Evolutionary conservation across 192 early-diverging fungal genomes (phyloP), one percentile per base, ranked within the genome.

Genomic region (Thamnidium elegans): DNA sequence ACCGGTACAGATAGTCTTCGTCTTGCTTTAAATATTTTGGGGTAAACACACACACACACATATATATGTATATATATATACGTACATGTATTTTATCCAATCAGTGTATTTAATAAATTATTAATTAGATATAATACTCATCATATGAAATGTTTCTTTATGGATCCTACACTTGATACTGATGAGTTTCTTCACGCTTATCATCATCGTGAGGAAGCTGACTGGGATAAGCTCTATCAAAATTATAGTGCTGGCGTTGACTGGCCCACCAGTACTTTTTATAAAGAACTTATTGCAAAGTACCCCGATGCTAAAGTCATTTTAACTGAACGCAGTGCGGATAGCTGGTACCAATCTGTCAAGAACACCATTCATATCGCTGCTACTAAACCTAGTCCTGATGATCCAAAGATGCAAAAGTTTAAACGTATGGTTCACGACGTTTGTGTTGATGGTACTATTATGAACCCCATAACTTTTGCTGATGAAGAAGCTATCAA

Each of bases 221-320:
- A 63, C 14, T 69, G 68, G 68, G 53, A 63, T 13, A 46, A 30
- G 7, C 14, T 55, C 3, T 69, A 45, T 32, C 30, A 52, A 8
- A 56, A 58, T 13, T 69, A 55, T 19, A 36, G 55, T 58, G 68
- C 68, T 23, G 68, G 54, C 26, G 20, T 62, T 17, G 68, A 69
- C 14, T 63, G 68, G 61, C 68, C 61, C 10, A 42, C 68, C 1
- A 43, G 32, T 39, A 20, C 68, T 13, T 56, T 63, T 34, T 69
- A 69, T 42, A 63, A 69, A 17, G 39, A 69, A 19, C 53, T 69
- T 26, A 62, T 62, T 30, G 60, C 62, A 31, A 21, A 62, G 13
- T 69, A 69, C 7, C 61, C 68, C 8, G 45, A 69, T 14, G 68
- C 68, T 8, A 69, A 63, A 42, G 54, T 69, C 11, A 62, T 69